Evolutionary conservation across 148 eudicot genomes (phyloP).

Genomic region (Nyssa sinensis): DNA sequence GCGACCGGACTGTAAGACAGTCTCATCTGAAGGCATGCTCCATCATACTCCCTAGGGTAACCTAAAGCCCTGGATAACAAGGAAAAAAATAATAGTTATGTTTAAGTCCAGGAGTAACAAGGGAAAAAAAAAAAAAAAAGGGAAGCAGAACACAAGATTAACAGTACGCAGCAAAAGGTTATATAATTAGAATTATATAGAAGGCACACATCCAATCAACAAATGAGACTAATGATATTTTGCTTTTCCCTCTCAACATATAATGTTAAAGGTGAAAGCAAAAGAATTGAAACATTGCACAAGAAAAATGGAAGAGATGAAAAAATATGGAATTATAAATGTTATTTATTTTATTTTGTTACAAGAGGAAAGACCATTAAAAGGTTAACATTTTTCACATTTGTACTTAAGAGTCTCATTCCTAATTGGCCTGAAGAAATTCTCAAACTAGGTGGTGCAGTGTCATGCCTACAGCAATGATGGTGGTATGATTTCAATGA

Average conservation of each 20-base stretch:
- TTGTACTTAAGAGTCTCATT: no score
- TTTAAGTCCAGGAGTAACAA: slow-evolving; percentile 14
- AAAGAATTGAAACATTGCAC: not conserved
- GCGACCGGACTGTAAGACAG: slow-evolving; percentile 38
- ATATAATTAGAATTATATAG: not conserved
- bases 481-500: not conserved
- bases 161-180: not conserved
- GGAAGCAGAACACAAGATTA: not conserved
- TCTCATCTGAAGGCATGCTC: slow-evolving; percentile 39
- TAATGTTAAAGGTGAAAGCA: not conserved
- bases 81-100: not conserved
- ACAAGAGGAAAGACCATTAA: no score
- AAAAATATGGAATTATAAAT: not conserved
- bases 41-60: slow-evolving; percentile 26
- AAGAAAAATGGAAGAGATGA: not conserved
- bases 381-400: not conserved
- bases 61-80: slow-evolving; percentile 29
- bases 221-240: not conserved
- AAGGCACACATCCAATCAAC: not conserved
- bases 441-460: not conserved
- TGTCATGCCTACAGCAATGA: not conserved
- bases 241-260: not conserved
- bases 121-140: not conserved
- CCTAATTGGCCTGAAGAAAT: not conserved
- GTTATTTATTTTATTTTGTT: no score